Conservation (phyloP, 2,329 filamentous ascomycete species). For the Erysiphe neolycopersici region DNA sequence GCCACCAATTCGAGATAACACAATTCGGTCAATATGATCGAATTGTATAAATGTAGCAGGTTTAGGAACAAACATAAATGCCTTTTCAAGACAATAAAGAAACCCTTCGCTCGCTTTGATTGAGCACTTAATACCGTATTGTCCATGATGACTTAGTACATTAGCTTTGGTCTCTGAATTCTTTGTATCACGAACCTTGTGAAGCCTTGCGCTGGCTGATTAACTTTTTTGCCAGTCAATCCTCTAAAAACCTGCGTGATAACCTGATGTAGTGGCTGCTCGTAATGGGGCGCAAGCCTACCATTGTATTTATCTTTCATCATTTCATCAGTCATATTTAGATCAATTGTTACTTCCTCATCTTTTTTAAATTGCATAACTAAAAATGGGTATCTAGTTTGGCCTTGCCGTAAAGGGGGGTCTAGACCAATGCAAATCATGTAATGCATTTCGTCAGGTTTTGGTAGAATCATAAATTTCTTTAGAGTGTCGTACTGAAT, state of each 20-base stretch:
- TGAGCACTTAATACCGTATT: conserved; percentile 95
- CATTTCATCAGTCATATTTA: conserved; percentile 84
- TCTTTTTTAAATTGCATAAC: conserved; percentile 99
- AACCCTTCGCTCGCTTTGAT: conserved; percentile 98
- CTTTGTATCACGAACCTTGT: conserved; percentile 26
- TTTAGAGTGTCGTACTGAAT: conserved; percentile 96
- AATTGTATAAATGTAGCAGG: conserved; percentile 92
- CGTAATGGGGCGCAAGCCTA: conserved; percentile 70
- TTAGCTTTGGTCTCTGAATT: conserved; percentile 9
- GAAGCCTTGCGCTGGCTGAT: conserved; percentile 83
- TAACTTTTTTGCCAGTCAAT: conserved; percentile 81
- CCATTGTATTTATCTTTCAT: conserved; percentile 70
- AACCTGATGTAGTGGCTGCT: conserved; percentile 78
- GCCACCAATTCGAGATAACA: conserved; percentile 85
- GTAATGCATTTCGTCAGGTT: conserved; percentile 92
- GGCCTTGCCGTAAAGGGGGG: conserved; percentile 81
- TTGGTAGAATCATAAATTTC: conserved; percentile 95
- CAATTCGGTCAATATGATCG: conserved; percentile 74
- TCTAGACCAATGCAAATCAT: conserved; percentile 88
- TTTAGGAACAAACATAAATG: conserved; percentile 97
- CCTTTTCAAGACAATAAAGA: conserved; percentile 90
- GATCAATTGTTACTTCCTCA: conserved; percentile 83
- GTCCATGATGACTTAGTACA: conserved; percentile 48
- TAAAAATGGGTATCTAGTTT: conserved; percentile 91
- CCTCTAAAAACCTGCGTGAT: conserved; percentile 90